Percentiles rank a stretch among this genome's conserved stretches.
Evolutionary conservation across 139 green algal genomes (phyloP).

Genomic region (Gonium pectorale): DNA sequence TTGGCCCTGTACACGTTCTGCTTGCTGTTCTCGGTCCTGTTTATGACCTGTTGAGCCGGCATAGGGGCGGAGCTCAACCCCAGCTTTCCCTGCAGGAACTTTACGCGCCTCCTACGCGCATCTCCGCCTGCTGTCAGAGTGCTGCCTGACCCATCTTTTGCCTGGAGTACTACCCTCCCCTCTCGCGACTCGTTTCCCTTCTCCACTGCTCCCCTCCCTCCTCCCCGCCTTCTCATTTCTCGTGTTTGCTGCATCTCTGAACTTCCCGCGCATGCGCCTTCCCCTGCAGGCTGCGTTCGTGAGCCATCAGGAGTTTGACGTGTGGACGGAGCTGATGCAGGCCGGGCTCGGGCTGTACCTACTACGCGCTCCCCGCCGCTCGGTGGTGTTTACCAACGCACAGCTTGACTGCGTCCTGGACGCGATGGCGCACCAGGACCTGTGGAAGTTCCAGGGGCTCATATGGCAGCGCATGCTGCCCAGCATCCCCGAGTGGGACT

Average conservation of each 20-base stretch:
- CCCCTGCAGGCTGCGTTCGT: conserved; percentile 10
- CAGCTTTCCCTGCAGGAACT: too few species aligned
- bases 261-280: neutral
- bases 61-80: too few species aligned
- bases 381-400: neutral
- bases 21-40: neutral
- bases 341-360: conserved; percentile 33
- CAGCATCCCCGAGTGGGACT: neutral
- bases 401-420: conserved; percentile 26
- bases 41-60: neutral
- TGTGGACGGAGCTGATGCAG: conserved; percentile 37
- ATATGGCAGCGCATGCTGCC: conserved; percentile 22
- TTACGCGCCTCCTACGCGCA: too few species aligned
- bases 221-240: neutral
- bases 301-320: conserved; percentile 23
- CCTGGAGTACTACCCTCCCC: too few species aligned
- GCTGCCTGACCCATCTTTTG: too few species aligned
- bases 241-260: neutral
- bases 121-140: too few species aligned
- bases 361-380: neutral
- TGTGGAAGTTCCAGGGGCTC: conserved; percentile 19
- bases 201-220: too few species aligned
- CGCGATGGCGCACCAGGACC: conserved; percentile 8
- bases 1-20: neutral
- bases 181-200: too few species aligned